Evolutionary conservation across 768 basidiomycete genomes (phyloP).

Genomic region (Suillus clintonianus): DNA sequence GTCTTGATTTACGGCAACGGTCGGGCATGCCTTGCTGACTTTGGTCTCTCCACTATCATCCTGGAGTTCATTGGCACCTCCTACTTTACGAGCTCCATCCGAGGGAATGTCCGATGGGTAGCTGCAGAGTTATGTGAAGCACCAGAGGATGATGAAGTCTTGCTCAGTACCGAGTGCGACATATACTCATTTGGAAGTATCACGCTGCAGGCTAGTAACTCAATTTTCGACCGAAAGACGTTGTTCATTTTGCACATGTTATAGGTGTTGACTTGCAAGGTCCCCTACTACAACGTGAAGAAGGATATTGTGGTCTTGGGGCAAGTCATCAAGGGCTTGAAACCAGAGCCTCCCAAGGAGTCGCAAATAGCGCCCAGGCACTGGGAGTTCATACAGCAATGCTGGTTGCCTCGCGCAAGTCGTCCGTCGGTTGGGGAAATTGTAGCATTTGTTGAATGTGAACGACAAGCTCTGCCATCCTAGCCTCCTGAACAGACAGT

Average conservation of each 20-base stretch:
- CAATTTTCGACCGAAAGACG: background rate
- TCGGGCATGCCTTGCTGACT: conserved; percentile 43
- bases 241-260: background rate
- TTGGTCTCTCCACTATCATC: conserved; percentile 44
- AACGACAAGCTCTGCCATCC: too few species aligned
- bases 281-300: conserved; percentile 6
- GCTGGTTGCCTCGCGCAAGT: conserved; percentile 18
- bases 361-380: background rate
- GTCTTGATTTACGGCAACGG: conserved; percentile 39
- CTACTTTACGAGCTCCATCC: conserved; percentile 31
- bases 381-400: conserved; percentile 11
- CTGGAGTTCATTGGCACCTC: conserved; percentile 34
- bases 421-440: too few species aligned
- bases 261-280: conserved; percentile 6
- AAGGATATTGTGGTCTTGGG: conserved; percentile 7
- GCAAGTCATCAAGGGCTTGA: conserved; percentile 1
- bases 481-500: background rate
- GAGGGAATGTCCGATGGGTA: conserved; percentile 48
- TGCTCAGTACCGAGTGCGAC: conserved; percentile 31
- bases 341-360: background rate
- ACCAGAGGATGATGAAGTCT: background rate
- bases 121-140: conserved; percentile 39
- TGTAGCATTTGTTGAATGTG: too few species aligned
- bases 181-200: conserved; percentile 49
- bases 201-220: conserved; percentile 14